Base-by-base conservation (phyloP, 768 basidiomycete genomes). In the Russula lepida region DNA sequence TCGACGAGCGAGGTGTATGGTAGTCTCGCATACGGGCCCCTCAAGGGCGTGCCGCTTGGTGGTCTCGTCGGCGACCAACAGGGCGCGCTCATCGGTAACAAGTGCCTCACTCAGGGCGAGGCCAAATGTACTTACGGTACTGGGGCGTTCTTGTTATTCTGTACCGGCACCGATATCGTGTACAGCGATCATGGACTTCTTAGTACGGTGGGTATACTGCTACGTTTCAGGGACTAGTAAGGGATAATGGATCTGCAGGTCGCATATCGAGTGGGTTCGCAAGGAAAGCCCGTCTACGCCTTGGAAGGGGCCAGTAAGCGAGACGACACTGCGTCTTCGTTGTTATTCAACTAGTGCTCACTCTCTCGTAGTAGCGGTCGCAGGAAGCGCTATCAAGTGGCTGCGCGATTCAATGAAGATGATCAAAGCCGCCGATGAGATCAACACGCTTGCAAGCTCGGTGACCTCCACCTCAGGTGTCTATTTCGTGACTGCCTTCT, bases 51-150 rank as follows among this genome's bases (percentile, higher is more conserved):
- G n/a, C n/a, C n/a, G n/a, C n/a, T n/a, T n/a, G n/a, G n/a, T n/a
- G n/a, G n/a, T n/a, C n/a, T n/a, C n/a, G n/a, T n/a, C n/a, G n/a
- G n/a, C n/a, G n/a, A n/a, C n/a, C n/a, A n/a, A n/a, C n/a, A n/a
- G n/a, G n/a, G n/a, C n/a, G n/a, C n/a, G n/a, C n/a, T n/a, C n/a
- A n/a, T n/a, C n/a, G n/a, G n/a, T n/a, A n/a, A n/a, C n/a, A n/a
- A n/a, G n/a, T n/a, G 97, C 70, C 73, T 99, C 58, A 78, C 70
- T 21, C 79, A 82, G 65, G 95, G 95, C 21, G 89, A 98, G 72
- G 95, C 95, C 3, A 99, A 99, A 75, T 97, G 94, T 74, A 99
- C 97, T 4, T 99, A 95, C 68, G 95, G 95, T 27, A 98, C 95
- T 1, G 95, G 97, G 30, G 93, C 93, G 39, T 99, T 99, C 78